These are phyloP conservation scores for Striga hermonthica DNA, from an alignment of 305 asterid species.

Conservation along the genomic window DNA sequence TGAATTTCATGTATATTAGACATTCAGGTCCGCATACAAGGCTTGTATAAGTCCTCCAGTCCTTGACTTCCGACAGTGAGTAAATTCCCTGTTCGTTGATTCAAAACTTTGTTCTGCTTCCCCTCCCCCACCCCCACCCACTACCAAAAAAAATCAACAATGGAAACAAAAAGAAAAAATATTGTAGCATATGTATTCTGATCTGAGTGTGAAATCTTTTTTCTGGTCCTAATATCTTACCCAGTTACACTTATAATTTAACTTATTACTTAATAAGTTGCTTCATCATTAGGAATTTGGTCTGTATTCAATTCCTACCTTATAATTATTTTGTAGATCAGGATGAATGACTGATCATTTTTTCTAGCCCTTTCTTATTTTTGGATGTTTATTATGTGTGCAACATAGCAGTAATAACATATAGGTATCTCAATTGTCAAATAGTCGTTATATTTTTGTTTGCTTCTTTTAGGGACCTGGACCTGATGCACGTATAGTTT, in stretches of 20 bases:
- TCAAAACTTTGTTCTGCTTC: not conserved
- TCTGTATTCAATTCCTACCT: slow-evolving; percentile 18
- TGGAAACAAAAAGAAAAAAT: not conserved
- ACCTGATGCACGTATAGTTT: slow-evolving; percentile 87
- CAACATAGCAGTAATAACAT: slow-evolving; percentile 2
- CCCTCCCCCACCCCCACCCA: not conserved
- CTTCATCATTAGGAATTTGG: slow-evolving; percentile 21
- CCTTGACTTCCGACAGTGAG: slow-evolving; percentile 6
- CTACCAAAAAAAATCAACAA: not conserved
- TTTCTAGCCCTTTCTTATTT: slow-evolving; percentile 22
- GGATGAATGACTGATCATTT: slow-evolving; percentile 15
- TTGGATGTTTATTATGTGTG: slow-evolving; percentile 5
- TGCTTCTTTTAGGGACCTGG: slow-evolving; percentile 68
- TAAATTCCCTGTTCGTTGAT: slow-evolving; percentile 8
- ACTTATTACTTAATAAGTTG: slow-evolving; percentile 12
- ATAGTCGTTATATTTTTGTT: slow-evolving; percentile 27
- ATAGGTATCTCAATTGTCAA: slow-evolving; percentile 28
- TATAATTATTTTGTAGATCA: slow-evolving; percentile 16
- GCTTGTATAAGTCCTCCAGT: slow-evolving; percentile 5
- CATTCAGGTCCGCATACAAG: too few relatives aligned
- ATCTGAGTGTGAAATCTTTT: slow-evolving; percentile 3
- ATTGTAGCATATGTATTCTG: not conserved
- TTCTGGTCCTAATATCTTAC: slow-evolving; percentile 17
- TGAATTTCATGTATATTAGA: not conserved
- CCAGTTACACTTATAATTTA: not conserved